Evolutionary conservation across 2,329 filamentous ascomycete species (phyloP), one percentile per base, ranked within the genome.

Genomic region (Nigrospora sphaerica): DNA sequence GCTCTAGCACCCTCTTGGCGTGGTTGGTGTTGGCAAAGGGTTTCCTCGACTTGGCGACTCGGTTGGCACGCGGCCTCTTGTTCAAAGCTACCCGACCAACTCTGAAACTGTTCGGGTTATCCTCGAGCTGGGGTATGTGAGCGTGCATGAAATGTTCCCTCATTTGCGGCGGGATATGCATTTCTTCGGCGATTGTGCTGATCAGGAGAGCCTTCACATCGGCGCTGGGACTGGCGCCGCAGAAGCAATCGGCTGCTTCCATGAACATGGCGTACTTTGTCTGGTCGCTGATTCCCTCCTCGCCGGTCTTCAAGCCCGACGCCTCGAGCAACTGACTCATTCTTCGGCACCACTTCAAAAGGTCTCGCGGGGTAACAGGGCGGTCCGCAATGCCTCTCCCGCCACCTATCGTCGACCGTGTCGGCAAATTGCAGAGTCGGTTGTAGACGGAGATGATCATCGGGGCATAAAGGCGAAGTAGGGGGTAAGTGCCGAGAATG

Each of bases 231-330:
- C 93, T 72, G 60, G 86, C 88, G 45, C 87, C 88, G 37, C 88
- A 83, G 63, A 98, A 97, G 60, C 91, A 95, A 64, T 98, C 93
- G 44, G 93, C 77, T 1, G 90, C 88, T 61, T 98, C 93, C 69
- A 95, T 80, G 58, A 96, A 96, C 65, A 97, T 95, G 57, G 86
- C 82, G 58, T 96, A 86, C 53, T 80, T 74, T 1, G 80, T 80
- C 2, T 77, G 78, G 56, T 92, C 86, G n/a, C 75, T 81, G 18
- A 90, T 80, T 0, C 84, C 74, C 61, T 93, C 86, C 17, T 79
- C 74, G 12, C 82, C 81, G 19, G 78, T 85, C 52, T 77, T 83
- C 18, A 81, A 80, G 1, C 82, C 79, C 12, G 77, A 71, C 10
- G 74, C 65, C 46, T 74, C 59, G 18, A 96, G 70, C 14, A 89